A percentile compares a stretch with the other conserved stretches of the same genome.
phyloP scores from a whole-genome alignment of 139 green algal genomes.

The Zygnema cylindricum region DNA sequence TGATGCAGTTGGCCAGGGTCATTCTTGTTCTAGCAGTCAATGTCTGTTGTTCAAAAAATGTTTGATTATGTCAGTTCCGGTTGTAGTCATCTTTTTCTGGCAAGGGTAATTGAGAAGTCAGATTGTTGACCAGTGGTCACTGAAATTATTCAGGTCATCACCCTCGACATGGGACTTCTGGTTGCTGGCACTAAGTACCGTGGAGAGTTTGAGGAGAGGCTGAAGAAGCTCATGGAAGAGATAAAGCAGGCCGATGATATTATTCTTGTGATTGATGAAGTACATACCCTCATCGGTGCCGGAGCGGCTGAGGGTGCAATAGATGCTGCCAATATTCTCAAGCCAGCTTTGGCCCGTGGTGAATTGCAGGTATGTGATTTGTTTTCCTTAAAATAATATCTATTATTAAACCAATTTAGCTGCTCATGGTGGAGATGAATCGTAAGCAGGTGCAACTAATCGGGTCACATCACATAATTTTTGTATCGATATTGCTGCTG shows the following conservation, averaged over 20 bases:
- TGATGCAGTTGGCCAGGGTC: slow-evolving; percentile 1
- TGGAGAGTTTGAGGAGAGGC: slow-evolving; percentile 98
- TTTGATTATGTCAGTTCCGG: background rate
- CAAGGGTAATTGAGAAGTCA: background rate
- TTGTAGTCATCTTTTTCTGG: background rate
- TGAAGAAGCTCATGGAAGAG: slow-evolving; percentile 99
- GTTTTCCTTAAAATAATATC: slow-evolving; percentile 8
- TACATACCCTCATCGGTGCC: slow-evolving; percentile 98
- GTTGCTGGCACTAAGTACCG: slow-evolving; percentile 99
- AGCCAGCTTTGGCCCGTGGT: slow-evolving; percentile 95
- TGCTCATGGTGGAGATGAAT: no score
- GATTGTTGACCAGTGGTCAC: no score
- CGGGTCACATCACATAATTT: no score
- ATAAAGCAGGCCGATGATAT: slow-evolving; percentile 99
- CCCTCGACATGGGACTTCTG: slow-evolving; percentile 98
- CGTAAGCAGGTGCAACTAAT: no score
- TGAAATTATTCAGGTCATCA: slow-evolving; percentile 90
- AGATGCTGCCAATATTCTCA: slow-evolving; percentile 99
- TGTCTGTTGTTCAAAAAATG: background rate
- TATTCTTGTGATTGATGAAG: slow-evolving; percentile 95
- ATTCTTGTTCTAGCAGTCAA: background rate
- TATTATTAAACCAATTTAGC: no score
- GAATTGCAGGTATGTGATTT: slow-evolving; percentile 90
- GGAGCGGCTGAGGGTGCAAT: slow-evolving; percentile 98
- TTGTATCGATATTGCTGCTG: no score